Evolutionary conservation across 768 basidiomycete species (phyloP), one percentile per base, ranked within the genome.

Genomic region (Tremella yokohamensis): DNA sequence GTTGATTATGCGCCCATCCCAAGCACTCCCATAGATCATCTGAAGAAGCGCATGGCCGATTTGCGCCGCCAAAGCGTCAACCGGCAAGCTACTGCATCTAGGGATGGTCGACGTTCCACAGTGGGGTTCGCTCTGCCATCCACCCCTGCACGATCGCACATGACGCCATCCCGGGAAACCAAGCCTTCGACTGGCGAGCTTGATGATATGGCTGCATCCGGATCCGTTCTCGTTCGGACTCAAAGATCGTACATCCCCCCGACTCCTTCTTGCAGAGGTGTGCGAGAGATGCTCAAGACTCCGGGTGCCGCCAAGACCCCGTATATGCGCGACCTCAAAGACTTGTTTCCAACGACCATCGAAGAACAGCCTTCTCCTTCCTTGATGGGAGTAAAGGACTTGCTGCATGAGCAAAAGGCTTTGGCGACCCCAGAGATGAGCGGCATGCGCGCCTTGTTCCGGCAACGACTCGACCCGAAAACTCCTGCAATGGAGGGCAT

Each of bases 101-200:
- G 42, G 3, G 58, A 62, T 20, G 52, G 51, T 37, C 52, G 70
- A 52, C 22, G 73, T n/a, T 65, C 67, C 0, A 75, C 73, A 0
- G 62, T 72, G n/a, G 70, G 70, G 2, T 64, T 72, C 42, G 64
- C 53, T 3, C 38, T 64, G 24, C 73, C 70, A 16, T 52, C 61
- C 2, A 72, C 70, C 9, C 71, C 73, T n/a, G 52, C 49, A 24
- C 42, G 52, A 22, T 56, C 56, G 6, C 20, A 18, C 24, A 40
- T 55, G 16, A 44, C 11, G n/a, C 19, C 29, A 2, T 44, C 49
- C 15, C 42, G 25, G 3, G 37, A 54, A 16, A 45, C 24, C 40
- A 45, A 16, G 37, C n/a, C 18, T 16, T 16, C 9, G 39, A 44
- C 11, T 47, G 25, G 49, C 16, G 15, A 13, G 13, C 47, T 56